Percentiles rank a stretch among this genome's conserved stretches.
Conservation (phyloP, 2,329 filamentous ascomycete species). For the Aspergillus piperis region DNA sequence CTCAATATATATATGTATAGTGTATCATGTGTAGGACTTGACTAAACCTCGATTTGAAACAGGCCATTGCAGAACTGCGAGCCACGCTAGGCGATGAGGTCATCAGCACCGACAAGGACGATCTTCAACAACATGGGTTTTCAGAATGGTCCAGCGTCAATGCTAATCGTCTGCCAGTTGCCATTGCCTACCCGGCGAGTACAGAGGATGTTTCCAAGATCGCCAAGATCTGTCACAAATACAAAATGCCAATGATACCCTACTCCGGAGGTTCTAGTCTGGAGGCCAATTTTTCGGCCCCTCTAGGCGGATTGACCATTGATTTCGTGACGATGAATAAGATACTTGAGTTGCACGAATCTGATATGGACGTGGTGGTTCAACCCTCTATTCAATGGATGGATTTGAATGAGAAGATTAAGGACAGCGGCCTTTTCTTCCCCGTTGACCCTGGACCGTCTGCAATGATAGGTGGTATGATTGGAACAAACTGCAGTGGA, state of each 20-base stretch:
- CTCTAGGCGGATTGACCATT: constrained; percentile 82
- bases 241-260: constrained; percentile 79
- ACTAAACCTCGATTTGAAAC: constrained; percentile 5
- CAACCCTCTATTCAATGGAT: constrained; percentile 94
- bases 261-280: constrained; percentile 85
- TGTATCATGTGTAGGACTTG: no score
- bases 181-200: constrained; percentile 64
- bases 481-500: constrained; percentile 68
- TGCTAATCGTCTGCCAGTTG: constrained; percentile 62
- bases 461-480: constrained; percentile 60
- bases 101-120: constrained; percentile 65
- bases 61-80: constrained; percentile 61
- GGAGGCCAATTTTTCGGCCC: constrained; percentile 87
- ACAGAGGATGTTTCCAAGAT: constrained; percentile 67
- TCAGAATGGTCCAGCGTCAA: constrained; percentile 73
- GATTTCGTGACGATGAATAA: constrained; percentile 88
- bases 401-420: constrained; percentile 74
- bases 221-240: constrained; percentile 72
- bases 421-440: constrained; percentile 79
- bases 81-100: constrained; percentile 57
- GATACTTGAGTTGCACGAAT: constrained; percentile 75
- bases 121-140: constrained; percentile 64
- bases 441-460: constrained; percentile 81
- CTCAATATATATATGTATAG: background rate
- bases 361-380: constrained; percentile 90